A percentile compares a stretch with the other conserved stretches of the same genome.
phyloP scores from a whole-genome alignment of 2,329 filamentous ascomycete species.

The Mycosphaerella sp. region DNA sequence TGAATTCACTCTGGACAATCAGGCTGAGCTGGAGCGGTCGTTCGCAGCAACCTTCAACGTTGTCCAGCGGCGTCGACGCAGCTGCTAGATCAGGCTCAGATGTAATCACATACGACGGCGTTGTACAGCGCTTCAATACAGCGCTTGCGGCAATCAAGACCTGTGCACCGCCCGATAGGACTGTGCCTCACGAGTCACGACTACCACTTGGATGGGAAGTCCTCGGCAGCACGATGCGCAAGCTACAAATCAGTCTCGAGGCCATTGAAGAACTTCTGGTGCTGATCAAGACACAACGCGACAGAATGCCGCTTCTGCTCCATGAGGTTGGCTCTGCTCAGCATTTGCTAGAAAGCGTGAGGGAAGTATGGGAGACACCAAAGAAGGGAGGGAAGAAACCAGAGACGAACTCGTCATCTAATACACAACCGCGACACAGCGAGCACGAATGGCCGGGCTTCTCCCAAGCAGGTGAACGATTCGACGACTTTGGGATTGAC shows the following conservation, averaged over 20 bases:
- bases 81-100: background rate
- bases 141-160: slow-evolving; percentile 12
- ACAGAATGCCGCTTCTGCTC: slow-evolving; percentile 15
- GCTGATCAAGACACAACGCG: slow-evolving; percentile 12
- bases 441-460: background rate
- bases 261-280: slow-evolving; percentile 19
- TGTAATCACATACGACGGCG: slow-evolving; percentile 7
- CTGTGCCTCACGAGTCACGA: background rate
- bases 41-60: background rate
- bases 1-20: slow-evolving; percentile 17
- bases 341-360: slow-evolving; percentile 18
- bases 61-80: background rate
- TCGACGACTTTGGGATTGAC: slow-evolving; percentile 2
- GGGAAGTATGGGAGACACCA: slow-evolving; percentile 13
- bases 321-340: slow-evolving; percentile 18
- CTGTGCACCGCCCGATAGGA: slow-evolving; percentile 11
- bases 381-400: slow-evolving; percentile 4
- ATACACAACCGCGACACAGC: background rate
- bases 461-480: background rate
- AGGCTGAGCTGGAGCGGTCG: slow-evolving; percentile 16
- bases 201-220: slow-evolving; percentile 16
- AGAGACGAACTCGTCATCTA: background rate
- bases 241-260: slow-evolving; percentile 18
- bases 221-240: slow-evolving; percentile 16
- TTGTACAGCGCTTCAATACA: slow-evolving; percentile 11